Evolutionary conservation across 2,329 filamentous ascomycete genomes (phyloP), one percentile per base, ranked within the genome.

Genomic region (Chaetomiaceae sp.): DNA sequence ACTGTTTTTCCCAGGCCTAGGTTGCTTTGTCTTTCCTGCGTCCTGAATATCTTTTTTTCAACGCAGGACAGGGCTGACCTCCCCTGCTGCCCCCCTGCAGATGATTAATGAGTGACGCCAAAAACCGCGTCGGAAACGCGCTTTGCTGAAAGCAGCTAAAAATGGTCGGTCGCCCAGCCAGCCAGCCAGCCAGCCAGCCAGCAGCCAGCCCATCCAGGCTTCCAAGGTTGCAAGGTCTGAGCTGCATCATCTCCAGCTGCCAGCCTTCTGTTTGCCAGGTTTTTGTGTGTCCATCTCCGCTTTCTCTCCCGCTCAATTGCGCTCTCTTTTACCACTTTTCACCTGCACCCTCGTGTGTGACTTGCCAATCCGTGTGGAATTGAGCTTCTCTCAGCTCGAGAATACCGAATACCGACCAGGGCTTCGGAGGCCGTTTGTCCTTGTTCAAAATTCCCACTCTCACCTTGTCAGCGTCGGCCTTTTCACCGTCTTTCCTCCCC

Each of bases 51-150:
- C n/a, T n/a, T n/a, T n/a, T n/a, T n/a, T n/a, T n/a, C n/a, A n/a
- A n/a, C 16, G 7, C 4, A 7, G 10, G 2, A 27, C 23, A 53
- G 25, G 25, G 38, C 40, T 36, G 33, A 34, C n/a, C 29, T 40
- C 45, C 25, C 20, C 21, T 21, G 2, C 27, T n/a, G n/a, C n/a
- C n/a, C 52, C 55, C 45, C 49, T 52, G 51, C 51, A 58, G 47
- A 18, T 33, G 43, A 32, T 56, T 58, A 58, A 58, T 53, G 51
- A 42, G 47, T 49, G 56, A 61, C 60, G 60, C 60, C 60, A 61
- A 60, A 62, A 62, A 37, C 53, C 60, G 57, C 60, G 60, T 61
- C 51, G 38, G 34, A 48, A 43, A 53, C 59, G 59, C 58, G 58
- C 38, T 56, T 55, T 55, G 49, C 48, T 51, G 23, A 27, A 50